These are phyloP conservation scores for Osmanthus fragrans DNA, from an alignment of 257 asterid genomes.

Conservation along the genomic window DNA sequence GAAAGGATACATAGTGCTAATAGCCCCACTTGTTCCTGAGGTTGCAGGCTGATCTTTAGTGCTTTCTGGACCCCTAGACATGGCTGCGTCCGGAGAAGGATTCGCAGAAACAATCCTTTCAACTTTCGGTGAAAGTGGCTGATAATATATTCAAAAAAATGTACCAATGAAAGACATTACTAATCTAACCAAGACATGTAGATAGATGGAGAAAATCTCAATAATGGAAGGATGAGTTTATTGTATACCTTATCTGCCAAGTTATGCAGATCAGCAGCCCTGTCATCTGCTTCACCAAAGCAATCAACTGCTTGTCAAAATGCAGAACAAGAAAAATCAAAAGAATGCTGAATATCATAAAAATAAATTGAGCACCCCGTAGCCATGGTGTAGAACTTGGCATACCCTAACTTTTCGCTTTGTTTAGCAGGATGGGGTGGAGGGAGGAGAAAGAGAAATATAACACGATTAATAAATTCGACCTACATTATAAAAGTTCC, in stretches of 20 bases:
- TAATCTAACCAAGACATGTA: conserved; percentile 28
- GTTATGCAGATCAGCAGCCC: conserved; percentile 68
- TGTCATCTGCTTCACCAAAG: conserved; percentile 62
- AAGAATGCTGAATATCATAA: not conserved
- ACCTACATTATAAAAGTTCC: not conserved
- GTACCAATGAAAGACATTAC: conserved; percentile 33
- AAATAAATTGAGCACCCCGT: not conserved
- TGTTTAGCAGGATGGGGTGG: not conserved
- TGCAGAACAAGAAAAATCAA: conserved; percentile 17
- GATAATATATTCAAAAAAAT: conserved; percentile 41
- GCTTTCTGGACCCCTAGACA: conserved; percentile 63
- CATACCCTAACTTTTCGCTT: not conserved
- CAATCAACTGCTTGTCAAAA: conserved; percentile 27
- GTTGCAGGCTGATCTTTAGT: conserved; percentile 61
- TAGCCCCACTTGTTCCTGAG: conserved; percentile 61
- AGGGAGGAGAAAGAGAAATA: conserved; percentile 5
- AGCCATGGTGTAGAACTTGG: conserved; percentile 6
- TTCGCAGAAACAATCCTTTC: conserved; percentile 72
- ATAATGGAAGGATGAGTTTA: conserved; percentile 6
- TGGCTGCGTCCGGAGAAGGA: conserved; percentile 65
- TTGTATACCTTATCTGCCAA: conserved; percentile 72
- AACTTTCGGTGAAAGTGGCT: conserved; percentile 82
- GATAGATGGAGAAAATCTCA: conserved; percentile 23
- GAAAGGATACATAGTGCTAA: conserved; percentile 45
- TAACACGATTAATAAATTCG: not conserved